Base-by-base conservation (phyloP, 148 eudicot genomes). In the Rhododendron henanense region DNA sequence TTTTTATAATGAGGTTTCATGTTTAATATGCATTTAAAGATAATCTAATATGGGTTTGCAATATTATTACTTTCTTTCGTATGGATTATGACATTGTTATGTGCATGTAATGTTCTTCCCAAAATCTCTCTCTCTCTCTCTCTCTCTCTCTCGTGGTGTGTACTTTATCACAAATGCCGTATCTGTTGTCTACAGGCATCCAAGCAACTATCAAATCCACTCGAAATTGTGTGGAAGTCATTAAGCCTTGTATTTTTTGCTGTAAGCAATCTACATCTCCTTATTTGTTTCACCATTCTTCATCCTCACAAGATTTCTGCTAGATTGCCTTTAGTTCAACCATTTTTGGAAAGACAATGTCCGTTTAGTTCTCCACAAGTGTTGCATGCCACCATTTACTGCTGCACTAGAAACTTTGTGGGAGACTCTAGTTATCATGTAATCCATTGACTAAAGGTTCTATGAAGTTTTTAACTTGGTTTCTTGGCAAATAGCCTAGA, bases 241-340 rank as follows among this genome's bases (percentile, higher is more conserved):
- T 97, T 97, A 88, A 93, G 95, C 90, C 98, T 97, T 47, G 87
- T 96, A 48, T 96, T 96, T 87, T 95, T 95, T 89, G 98, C 99
- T 48, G 98, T 97, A 89, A 95, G 96, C 90, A 85, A 47, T 76
- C 86, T 87, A 39, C 33, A 19, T 80, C 83, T 88, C 82, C 83
- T 82, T 78, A 28, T 85, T 14, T 63, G 9, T 44, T 5, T 50
- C 44, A 11, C 48, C 57, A 33, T 37, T 76, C 10, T 65, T 85
- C 18, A 6, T 73, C 50, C 47, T 35, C 23, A 5, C 25, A 61
- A 48, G 37, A 82, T 63, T 48, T 69, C 50, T 55, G 10, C 33
- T 79, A 61, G 53, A 19, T 57, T 79, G 79, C 19, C 50, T 37
- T 71, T 23, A 11, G 50, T 86, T 73, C 48, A 44, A 33, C 18